Evolutionary conservation across 2,329 filamentous ascomycete genomes (phyloP), one percentile per base, ranked within the genome.

Genomic region (Volutella citrinella): DNA sequence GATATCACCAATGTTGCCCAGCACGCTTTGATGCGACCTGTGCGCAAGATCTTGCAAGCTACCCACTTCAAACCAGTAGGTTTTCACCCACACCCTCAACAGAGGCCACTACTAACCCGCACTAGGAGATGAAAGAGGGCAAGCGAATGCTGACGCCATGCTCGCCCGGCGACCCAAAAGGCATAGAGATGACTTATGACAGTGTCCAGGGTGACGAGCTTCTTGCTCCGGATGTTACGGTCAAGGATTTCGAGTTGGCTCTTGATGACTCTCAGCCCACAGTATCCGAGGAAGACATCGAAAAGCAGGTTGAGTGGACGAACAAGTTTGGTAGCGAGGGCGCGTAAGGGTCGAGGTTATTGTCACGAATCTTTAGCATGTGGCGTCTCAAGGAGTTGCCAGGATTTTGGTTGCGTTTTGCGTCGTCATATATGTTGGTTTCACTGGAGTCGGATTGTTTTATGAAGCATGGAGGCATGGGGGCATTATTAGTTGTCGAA

Each of bases 1-100:
- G 93, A 98, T 78, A 97, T 98, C 52, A 80, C 77, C 54, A 97
- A 97, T 56, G 89, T 88, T 5, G 93, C 97, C 14, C 93, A 98
- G 62, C 87, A 94, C 59, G 93, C 93, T 1, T 70, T 98, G 23
- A 98, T 98, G 93, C 89, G 96, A 57, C 94, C 93, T 3, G 87
- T 98, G 42, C 78, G 93, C 43, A 94, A 96, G 65, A 97, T 98
- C 49, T 84, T 97, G 61, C 95, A 90, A 45, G 91, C 93, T 13
- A 98, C 93, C 33, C 93, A 98, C 68, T 98, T 97, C 67, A 96
- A 96, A 64, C 83, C 86, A 69, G 91, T 91, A 70, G 27, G 67
- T 61, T 27, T 3, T 6, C 12, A 14, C 12, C 1, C 8, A 7
- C 5, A 10, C 2, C 2, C 9, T 2, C 11, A 5, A n/a, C n/a